These are phyloP conservation scores for Beauveria australis DNA, from an alignment of 2,329 filamentous ascomycete genomes.

Conservation along the genomic window DNA sequence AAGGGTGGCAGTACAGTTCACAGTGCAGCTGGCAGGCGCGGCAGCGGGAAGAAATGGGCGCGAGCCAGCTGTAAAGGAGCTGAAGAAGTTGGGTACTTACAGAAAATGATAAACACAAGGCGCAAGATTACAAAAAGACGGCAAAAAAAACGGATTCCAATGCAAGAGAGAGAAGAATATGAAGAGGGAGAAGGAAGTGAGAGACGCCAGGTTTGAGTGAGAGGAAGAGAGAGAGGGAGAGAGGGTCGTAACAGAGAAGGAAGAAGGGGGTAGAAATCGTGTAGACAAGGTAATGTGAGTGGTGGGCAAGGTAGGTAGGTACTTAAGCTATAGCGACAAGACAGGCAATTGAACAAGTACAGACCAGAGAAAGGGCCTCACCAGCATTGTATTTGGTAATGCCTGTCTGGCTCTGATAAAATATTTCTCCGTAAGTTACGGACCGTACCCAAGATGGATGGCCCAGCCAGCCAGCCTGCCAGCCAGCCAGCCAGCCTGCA, in stretches of 20 bases:
- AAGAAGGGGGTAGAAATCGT: background rate
- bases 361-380: no score
- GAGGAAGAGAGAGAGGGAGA: slow-evolving; percentile 1
- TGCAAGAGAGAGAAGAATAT: slow-evolving; percentile 5
- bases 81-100: background rate
- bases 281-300: background rate
- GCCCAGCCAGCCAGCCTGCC: background rate
- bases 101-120: background rate
- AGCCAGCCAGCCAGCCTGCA: background rate
- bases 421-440: background rate
- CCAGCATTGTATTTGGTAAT: no score
- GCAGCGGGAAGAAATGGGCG: slow-evolving; percentile 2
- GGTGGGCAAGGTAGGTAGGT: background rate
- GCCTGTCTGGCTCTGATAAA: no score
- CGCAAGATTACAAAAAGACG: slow-evolving; percentile 1
- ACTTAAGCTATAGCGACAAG: background rate
- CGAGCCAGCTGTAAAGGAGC: background rate
- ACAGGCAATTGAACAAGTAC: background rate
- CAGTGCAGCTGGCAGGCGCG: background rate
- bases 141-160: background rate
- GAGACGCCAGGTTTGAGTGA: slow-evolving; percentile 6
- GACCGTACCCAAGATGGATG: background rate
- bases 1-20: background rate
- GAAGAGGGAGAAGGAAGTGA: background rate
- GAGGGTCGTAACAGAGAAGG: background rate